phyloP scores from a whole-genome alignment of 2,329 filamentous ascomycete genomes.

The Aspergillus sp. region DNA sequence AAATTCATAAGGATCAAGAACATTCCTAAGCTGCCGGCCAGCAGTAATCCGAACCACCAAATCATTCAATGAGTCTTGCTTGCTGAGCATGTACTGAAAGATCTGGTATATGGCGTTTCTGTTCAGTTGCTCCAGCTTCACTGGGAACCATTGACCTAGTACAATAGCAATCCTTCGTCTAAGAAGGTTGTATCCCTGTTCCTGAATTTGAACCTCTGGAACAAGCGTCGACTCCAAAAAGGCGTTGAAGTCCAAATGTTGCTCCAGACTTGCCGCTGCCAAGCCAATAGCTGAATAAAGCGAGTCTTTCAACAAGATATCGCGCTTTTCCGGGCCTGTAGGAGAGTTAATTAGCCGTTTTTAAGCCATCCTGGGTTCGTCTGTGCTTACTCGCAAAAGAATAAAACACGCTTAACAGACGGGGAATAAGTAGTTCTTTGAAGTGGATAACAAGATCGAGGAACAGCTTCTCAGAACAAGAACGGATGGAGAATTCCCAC shows the following conservation, averaged over 20 bases:
- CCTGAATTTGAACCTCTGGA: conserved; percentile 64
- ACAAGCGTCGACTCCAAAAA: conserved; percentile 70
- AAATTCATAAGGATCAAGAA: conserved; percentile 82
- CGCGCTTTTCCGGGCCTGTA: conserved; percentile 49
- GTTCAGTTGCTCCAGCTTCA: conserved; percentile 62
- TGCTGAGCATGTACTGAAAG: conserved; percentile 75
- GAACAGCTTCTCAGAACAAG: conserved; percentile 89
- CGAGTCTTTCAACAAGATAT: conserved; percentile 82
- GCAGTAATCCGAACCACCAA: conserved; percentile 87
- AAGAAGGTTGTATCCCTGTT: conserved; percentile 67
- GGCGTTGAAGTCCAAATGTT: conserved; percentile 71
- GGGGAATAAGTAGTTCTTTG: conserved; percentile 70
- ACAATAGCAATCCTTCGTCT: conserved; percentile 82
- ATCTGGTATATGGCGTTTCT: conserved; percentile 75
- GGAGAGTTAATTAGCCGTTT: conserved; percentile 9
- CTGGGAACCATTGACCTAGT: conserved; percentile 78
- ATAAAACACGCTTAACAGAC: conserved; percentile 74
- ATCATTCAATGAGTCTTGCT: conserved; percentile 72
- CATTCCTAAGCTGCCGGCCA: conserved; percentile 69
- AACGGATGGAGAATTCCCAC: conserved; percentile 86
- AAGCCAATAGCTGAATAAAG: conserved; percentile 90
- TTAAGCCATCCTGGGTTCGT: not conserved
- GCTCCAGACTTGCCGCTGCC: conserved; percentile 65
- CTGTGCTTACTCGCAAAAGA: conserved; percentile 56
- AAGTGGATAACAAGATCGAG: conserved; percentile 84